phyloP scores from a whole-genome alignment of 2,329 filamentous ascomycete species.

The Clarireedia sp. region DNA sequence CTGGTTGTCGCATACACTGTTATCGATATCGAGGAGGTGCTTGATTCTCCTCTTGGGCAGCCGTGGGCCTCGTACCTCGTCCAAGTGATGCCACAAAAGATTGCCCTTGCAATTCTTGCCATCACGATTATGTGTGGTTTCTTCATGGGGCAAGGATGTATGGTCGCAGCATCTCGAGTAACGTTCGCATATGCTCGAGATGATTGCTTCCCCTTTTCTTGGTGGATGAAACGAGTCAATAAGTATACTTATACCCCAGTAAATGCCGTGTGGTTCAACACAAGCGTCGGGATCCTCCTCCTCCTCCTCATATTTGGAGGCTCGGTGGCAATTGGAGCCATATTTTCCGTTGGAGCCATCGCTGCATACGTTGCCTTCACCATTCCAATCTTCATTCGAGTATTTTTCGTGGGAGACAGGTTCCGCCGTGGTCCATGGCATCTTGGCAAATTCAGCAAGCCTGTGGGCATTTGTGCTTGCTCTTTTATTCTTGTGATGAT shows the following conservation, averaged over 20 bases:
- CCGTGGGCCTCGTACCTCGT: constrained; percentile 62
- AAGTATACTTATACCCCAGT: constrained; percentile 52
- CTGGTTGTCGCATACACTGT: constrained; percentile 64
- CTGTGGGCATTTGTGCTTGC: constrained; percentile 46
- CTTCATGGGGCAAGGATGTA: constrained; percentile 63
- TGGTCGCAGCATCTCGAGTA: constrained; percentile 55
- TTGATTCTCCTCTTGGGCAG: constrained; percentile 56
- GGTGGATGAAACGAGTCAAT: constrained; percentile 52
- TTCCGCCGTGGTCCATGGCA: constrained; percentile 61
- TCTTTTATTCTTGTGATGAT: constrained; percentile 57
- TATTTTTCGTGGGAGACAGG: constrained; percentile 51
- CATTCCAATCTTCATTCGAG: constrained; percentile 46
- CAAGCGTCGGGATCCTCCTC: constrained; percentile 46
- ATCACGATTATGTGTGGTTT: constrained; percentile 60
- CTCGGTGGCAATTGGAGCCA: constrained; percentile 49
- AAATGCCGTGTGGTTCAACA: constrained; percentile 60
- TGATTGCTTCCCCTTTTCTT: constrained; percentile 55
- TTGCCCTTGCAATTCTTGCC: constrained; percentile 48
- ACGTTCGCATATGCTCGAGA: constrained; percentile 65
- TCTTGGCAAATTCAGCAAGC: constrained; percentile 48
- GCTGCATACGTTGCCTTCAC: constrained; percentile 54
- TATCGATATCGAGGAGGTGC: constrained; percentile 46
- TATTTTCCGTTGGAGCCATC: constrained; percentile 61
- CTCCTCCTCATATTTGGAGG: constrained; percentile 58
- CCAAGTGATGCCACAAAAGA: constrained; percentile 52